Evolutionary conservation across 1,284 basidiomycete genomes (phyloP).

Genomic region (Sanguinoderma infundibulare): DNA sequence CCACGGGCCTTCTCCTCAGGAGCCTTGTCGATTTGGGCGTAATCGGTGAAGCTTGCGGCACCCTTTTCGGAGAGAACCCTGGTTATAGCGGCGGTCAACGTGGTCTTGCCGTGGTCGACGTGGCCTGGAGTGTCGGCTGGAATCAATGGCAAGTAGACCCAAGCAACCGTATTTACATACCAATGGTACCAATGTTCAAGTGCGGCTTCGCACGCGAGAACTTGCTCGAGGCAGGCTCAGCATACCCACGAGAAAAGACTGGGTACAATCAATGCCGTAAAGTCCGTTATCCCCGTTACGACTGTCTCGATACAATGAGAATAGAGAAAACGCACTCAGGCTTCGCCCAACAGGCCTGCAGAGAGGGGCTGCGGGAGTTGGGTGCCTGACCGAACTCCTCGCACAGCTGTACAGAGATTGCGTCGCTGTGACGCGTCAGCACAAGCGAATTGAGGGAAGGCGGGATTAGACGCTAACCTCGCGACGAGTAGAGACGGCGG

Average conservation of each 20-base stretch:
- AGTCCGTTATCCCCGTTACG: constrained; percentile 5
- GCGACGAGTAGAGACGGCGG: constrained; percentile 51
- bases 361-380: constrained; percentile 23
- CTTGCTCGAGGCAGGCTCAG: constrained; percentile 66
- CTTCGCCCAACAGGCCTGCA: constrained; percentile 28
- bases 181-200: constrained; percentile 97
- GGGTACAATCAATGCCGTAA: background rate
- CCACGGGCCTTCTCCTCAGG: constrained; percentile 99
- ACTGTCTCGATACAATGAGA: background rate
- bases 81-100: constrained; percentile 98
- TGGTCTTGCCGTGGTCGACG: constrained; percentile 96
- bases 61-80: constrained; percentile 86
- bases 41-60: constrained; percentile 96
- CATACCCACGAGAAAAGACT: constrained; percentile 64
- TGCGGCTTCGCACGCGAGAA: constrained; percentile 91
- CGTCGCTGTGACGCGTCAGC: constrained; percentile 29
- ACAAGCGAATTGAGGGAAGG: background rate
- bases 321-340: constrained; percentile 25
- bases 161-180: constrained; percentile 41
- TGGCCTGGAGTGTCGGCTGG: constrained; percentile 57
- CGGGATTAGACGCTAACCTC: constrained; percentile 43
- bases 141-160: constrained; percentile 14
- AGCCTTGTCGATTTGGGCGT: constrained; percentile 99
- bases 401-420: constrained; percentile 36
- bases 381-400: constrained; percentile 34